phyloP scores from a whole-genome alignment of 257 asterid genomes.

The Echites panduratus region DNA sequence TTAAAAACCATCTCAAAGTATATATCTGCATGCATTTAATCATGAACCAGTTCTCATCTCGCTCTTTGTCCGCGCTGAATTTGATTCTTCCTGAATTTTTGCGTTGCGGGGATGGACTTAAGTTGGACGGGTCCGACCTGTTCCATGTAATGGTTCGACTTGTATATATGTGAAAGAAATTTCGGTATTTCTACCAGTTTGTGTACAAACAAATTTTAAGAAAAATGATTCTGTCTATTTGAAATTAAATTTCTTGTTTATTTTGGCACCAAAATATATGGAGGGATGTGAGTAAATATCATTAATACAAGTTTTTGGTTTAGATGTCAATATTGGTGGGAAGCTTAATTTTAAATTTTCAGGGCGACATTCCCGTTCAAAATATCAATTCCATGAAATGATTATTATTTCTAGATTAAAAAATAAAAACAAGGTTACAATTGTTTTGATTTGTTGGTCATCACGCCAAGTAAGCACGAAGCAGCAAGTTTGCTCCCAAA shows the following conservation, averaged over 20 bases:
- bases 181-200: background rate
- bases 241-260: background rate
- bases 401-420: too few species aligned
- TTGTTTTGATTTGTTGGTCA: too few species aligned
- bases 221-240: too few species aligned
- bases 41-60: background rate
- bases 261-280: background rate
- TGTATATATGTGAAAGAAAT: background rate
- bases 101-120: background rate
- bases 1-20: conserved; percentile 2
- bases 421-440: too few species aligned
- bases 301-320: too few species aligned
- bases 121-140: background rate
- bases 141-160: background rate
- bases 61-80: background rate
- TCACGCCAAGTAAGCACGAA: too few species aligned
- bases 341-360: too few species aligned
- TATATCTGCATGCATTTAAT: conserved; percentile 3
- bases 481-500: too few species aligned
- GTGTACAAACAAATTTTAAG: background rate
- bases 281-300: too few species aligned
- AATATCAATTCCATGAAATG: too few species aligned
- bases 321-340: too few species aligned
- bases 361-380: too few species aligned
- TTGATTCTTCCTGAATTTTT: background rate